Conservation (phyloP, 768 basidiomycete species). For the Phaffia tasmanica region DNA sequence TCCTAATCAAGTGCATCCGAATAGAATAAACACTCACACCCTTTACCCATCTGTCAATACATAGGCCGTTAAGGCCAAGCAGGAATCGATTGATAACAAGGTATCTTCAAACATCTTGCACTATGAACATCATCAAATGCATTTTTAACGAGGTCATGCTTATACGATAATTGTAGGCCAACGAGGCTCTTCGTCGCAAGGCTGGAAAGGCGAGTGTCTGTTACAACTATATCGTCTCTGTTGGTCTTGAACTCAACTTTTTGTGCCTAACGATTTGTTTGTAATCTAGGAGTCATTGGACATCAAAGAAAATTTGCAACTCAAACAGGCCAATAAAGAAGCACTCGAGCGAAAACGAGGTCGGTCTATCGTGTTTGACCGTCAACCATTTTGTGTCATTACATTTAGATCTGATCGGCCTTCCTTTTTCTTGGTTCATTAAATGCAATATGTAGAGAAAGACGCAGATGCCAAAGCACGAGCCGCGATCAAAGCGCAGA, state of each 20-base stretch:
- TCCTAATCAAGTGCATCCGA: not conserved
- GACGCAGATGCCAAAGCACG: slow-evolving; percentile 73
- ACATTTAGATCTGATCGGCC: not conserved
- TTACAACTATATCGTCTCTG: not conserved
- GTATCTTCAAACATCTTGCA: no score
- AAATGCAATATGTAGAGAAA: slow-evolving; percentile 53
- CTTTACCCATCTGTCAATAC: not conserved
- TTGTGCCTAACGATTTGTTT: not conserved
- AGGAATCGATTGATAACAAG: not conserved
- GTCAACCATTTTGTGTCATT: not conserved
- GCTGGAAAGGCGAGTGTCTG: slow-evolving; percentile 54
- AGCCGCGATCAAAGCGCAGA: slow-evolving; percentile 81
- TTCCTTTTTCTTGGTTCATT: not conserved
- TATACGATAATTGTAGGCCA: slow-evolving; percentile 52
- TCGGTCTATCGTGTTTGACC: slow-evolving; percentile 34
- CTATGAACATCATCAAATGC: no score
- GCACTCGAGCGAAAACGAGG: slow-evolving; percentile 70
- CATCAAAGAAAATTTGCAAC: slow-evolving; percentile 58
- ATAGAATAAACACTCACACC: not conserved
- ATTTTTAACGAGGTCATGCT: no score
- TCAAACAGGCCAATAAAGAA: slow-evolving; percentile 60
- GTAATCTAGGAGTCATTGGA: slow-evolving; percentile 53
- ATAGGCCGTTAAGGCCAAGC: slow-evolving; percentile 16
- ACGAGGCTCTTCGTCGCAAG: slow-evolving; percentile 72
- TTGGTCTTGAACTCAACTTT: not conserved